Evolutionary conservation across 768 basidiomycete genomes (phyloP), one percentile per base, ranked within the genome.

Genomic region (Leucocoprinus leucothites): DNA sequence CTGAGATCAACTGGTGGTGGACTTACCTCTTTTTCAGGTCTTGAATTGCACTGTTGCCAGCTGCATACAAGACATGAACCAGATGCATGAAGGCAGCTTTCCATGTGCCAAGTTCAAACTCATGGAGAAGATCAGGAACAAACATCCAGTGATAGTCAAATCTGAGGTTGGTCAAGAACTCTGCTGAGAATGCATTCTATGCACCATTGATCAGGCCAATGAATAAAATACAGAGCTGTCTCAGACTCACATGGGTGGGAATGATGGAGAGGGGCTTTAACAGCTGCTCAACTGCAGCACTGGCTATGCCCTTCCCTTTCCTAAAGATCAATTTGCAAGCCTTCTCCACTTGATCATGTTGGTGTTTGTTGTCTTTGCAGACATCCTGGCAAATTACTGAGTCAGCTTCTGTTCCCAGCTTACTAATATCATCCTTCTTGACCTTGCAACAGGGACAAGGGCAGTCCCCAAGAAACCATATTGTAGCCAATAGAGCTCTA

Each of bases 41-140:
- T 8, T 60, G 60, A 21, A 71, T 60, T 1, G 28, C 11, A 18
- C 60, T 57, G 18, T 48, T 22, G 6, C 61, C 63, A 25, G 55
- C 22, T 9, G 65, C 56, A 52, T 65, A 46, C 1, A 74, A 55
- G 13, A 76, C 58, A 0, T 67, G 66, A 3, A 75, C 55, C 0
- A 75, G 58, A 45, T 76, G 76, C 1, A 53, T 67, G 44, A 75
- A 70, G 3, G 70, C 22, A 1, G 68, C 58, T 55, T 75, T 77
- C 69, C 68, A 73, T 0, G 69, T 65, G 3, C 74, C 71, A 9
- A 75, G 56, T 55, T 75, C 72, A 43, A 75, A 64, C 53, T 77
- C 73, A 54, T 76, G 74, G 43, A 77, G 31, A 3, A 75, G 51
- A 58, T 76, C 73, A 0, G 66, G 62, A 0, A 68, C 66, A 38